Conservation (phyloP, 306 rosid genomes). For the Prunus mume region DNA sequence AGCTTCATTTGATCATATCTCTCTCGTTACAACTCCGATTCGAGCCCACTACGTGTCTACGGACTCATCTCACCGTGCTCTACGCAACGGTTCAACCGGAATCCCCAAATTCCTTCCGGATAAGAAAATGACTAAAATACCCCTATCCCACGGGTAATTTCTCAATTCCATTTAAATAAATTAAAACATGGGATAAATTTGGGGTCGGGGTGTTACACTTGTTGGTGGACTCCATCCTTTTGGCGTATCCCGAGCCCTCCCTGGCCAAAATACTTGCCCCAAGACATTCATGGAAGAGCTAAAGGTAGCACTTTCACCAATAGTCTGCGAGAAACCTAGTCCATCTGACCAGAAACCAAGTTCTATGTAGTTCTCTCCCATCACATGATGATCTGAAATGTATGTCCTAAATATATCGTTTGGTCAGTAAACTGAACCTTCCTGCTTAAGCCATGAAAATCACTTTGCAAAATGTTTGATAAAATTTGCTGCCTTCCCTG, state of each 20-base stretch:
- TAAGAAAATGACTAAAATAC: too few relatives aligned
- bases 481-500: conserved; percentile 8
- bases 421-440: conserved; percentile 16
- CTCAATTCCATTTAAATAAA: too few relatives aligned
- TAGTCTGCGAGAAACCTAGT: conserved; percentile 14
- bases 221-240: conserved; percentile 15
- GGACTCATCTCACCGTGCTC: too few relatives aligned
- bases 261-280: conserved; percentile 24
- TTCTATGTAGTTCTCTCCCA: conserved; percentile 4
- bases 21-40: too few relatives aligned
- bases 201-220: too few relatives aligned
- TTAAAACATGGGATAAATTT: too few relatives aligned
- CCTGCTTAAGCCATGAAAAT: conserved; percentile 29
- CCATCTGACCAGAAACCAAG: conserved; percentile 19
- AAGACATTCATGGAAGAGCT: not conserved
- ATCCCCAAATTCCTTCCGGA: too few relatives aligned
- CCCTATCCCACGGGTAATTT: too few relatives aligned
- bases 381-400: conserved; percentile 31
- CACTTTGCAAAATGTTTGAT: conserved; percentile 19
- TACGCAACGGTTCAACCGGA: too few relatives aligned
- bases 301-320: not conserved
- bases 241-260: conserved; percentile 2
- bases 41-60: too few relatives aligned
- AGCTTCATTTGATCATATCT: too few relatives aligned
- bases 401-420: conserved; percentile 13